Conservation (phyloP, 2,329 filamentous ascomycete genomes). For the Aureobasidium sp. region DNA sequence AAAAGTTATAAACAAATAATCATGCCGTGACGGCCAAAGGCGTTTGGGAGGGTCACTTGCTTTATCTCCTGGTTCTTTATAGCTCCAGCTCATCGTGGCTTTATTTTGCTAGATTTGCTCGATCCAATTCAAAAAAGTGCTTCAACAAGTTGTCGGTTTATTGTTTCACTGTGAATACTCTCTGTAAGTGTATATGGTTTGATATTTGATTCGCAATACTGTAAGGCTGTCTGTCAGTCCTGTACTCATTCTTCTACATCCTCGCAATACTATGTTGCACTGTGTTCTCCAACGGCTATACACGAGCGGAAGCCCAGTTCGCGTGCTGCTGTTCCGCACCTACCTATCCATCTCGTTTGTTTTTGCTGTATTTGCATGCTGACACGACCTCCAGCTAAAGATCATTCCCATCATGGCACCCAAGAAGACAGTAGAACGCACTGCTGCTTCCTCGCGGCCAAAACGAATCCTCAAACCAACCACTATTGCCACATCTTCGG, state of each 20-base stretch:
- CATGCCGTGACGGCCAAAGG: constrained; percentile 1
- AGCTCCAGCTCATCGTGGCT: neutral
- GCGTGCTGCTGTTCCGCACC: neutral
- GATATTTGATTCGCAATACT: too few relatives aligned
- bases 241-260: too few relatives aligned
- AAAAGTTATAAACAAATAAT: constrained; percentile 12
- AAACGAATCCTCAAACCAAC: neutral
- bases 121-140: neutral
- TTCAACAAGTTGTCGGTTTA: neutral
- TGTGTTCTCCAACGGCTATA: neutral
- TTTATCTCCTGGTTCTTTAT: neutral
- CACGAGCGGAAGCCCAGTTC: neutral
- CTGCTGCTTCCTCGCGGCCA: neutral
- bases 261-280: neutral
- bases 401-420: neutral
- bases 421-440: neutral
- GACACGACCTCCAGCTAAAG: neutral
- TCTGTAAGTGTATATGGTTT: neutral
- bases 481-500: neutral
- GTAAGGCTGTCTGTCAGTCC: too few relatives aligned
- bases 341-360: neutral
- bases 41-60: neutral
- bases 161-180: neutral
- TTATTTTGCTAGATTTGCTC: neutral
- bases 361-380: neutral